Evolutionary conservation across 1,284 basidiomycete genomes (phyloP).

Genomic region (Hymenochaete sp.): DNA sequence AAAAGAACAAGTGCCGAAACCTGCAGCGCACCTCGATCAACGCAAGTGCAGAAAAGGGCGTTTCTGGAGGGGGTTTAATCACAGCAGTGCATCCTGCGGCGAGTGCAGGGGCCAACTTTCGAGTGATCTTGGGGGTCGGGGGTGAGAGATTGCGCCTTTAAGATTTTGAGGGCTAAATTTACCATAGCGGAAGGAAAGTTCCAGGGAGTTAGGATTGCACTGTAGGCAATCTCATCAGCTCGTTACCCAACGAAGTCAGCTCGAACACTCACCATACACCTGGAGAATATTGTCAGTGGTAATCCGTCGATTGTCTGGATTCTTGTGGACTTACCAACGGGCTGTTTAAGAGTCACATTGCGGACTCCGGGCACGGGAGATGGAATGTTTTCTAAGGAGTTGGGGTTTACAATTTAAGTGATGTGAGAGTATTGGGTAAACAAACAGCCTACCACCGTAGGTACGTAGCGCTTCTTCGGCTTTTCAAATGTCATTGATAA

Average conservation of each 20-base stretch:
- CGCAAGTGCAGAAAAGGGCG: constrained; percentile 90
- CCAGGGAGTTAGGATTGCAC: constrained; percentile 77
- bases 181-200: constrained; percentile 92
- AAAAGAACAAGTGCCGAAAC: background rate
- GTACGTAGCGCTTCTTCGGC: constrained; percentile 85
- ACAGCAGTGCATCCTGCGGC: constrained; percentile 95
- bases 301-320: constrained; percentile 2
- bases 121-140: constrained; percentile 63
- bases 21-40: constrained; percentile 56
- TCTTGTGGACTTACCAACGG: constrained; percentile 53
- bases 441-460: constrained; percentile 53
- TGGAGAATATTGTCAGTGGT: constrained; percentile 21
- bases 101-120: constrained; percentile 83
- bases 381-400: constrained; percentile 66
- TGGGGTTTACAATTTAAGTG: background rate
- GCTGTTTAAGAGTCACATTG: constrained; percentile 92
- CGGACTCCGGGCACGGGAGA: constrained; percentile 64
- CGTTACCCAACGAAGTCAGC: background rate
- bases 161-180: constrained; percentile 37
- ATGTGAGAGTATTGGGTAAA: no score
- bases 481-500: constrained; percentile 26
- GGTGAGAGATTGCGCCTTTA: no score
- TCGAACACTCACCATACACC: constrained; percentile 47
- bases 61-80: constrained; percentile 93
- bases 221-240: constrained; percentile 23